Evolutionary conservation across 2,329 filamentous ascomycete species (phyloP).

Genomic region (Cordyceps javanica): DNA sequence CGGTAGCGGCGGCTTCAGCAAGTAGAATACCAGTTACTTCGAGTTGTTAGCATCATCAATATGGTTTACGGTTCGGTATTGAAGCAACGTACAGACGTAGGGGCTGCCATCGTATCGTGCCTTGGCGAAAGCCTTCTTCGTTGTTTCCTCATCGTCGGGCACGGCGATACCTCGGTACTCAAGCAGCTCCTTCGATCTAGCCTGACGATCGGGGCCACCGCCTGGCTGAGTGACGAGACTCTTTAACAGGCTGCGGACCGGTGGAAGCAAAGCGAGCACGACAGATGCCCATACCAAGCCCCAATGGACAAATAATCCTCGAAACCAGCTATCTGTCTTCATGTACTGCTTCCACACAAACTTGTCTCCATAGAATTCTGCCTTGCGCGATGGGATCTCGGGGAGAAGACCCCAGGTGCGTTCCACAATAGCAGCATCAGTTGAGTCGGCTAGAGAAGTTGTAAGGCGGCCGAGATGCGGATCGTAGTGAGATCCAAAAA

Average conservation of each 20-base stretch:
- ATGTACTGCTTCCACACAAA: constrained; percentile 54
- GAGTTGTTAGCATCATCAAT: background rate
- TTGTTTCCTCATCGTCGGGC: constrained; percentile 46
- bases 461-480: constrained; percentile 51
- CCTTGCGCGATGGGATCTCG: constrained; percentile 35
- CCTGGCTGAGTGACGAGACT: constrained; percentile 47
- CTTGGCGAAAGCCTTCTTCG: constrained; percentile 48
- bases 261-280: constrained; percentile 39
- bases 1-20: constrained; percentile 56
- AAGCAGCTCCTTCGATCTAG: constrained; percentile 50
- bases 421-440: constrained; percentile 51
- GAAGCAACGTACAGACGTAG: constrained; percentile 52
- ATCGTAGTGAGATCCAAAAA: constrained; percentile 45
- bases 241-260: constrained; percentile 38
- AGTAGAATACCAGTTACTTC: constrained; percentile 60
- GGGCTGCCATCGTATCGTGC: constrained; percentile 53
- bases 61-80: background rate
- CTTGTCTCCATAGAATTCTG: constrained; percentile 52
- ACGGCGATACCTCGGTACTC: constrained; percentile 59
- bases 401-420: constrained; percentile 57
- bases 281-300: constrained; percentile 36
- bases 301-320: constrained; percentile 45
- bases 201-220: constrained; percentile 46
- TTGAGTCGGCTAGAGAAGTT: constrained; percentile 41
- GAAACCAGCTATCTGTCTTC: constrained; percentile 42